Base-by-base conservation (phyloP, 2,329 filamentous ascomycete species). In the Ilyonectria robusta region DNA sequence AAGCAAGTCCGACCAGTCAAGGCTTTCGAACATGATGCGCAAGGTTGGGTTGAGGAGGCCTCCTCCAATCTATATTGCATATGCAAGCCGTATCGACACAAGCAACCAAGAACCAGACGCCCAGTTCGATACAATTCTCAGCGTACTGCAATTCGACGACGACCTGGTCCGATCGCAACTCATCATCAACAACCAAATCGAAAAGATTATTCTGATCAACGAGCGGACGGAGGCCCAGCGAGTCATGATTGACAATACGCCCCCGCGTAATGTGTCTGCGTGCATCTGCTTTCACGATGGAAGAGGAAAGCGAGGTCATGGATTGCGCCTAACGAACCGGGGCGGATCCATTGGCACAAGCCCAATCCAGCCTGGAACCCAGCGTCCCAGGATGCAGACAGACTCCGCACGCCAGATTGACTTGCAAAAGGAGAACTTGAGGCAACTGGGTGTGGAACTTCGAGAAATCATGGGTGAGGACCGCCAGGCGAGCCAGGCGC, bases 111-210 rank as follows among this genome's bases (percentile, higher is more conserved):
- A 98, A 77, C 96, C 96, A 1, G 91, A 93, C 69, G 68, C 82
- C 15, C 81, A 86, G 3, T 93, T 93, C 63, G 88, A 94, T 71
- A 99, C 96, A 0, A 91, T 95, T 68, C 83, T 98, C 51, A 88
- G 93, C 57, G 89, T 93, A 1, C 84, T 99, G 59, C 91, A 94
- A 80, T 93, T 98, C 68, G 93, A 96, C 67, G 90, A 95, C 71
- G 88, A 93, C 21, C 81, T 93, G 48, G 91, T 98, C 21, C 91
- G 91, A 56, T 92, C 94, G 67, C 91, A 94, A 66, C 84, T 98
- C 53, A 92, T 99, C 75, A 96, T 98, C 78, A 92, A 91, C 68
- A 88, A 94, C 72, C 82, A 84, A 7, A 94, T 98, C 59, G 96
- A 99, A 68, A 95, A 98, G 78, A 89, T 92, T 8, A 88, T 97